phyloP scores from a whole-genome alignment of 495 filamentous ascomycete genomes.

The Rostrohypoxylon terebratum region DNA sequence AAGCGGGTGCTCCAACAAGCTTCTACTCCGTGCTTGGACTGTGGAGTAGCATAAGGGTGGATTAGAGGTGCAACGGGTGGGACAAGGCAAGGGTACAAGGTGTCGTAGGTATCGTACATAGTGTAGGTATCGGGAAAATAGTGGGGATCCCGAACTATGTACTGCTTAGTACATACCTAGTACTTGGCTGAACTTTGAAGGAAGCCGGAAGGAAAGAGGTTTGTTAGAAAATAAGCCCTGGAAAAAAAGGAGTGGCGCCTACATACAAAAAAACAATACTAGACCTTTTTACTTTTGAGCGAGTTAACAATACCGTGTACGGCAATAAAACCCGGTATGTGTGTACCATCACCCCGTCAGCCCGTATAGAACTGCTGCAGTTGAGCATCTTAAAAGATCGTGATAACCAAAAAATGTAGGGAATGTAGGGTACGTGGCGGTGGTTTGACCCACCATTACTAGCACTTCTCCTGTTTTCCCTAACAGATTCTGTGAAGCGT shows the following conservation, averaged over 20 bases:
- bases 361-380: constrained; percentile 16
- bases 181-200: constrained; percentile 22
- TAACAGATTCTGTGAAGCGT: constrained; percentile 36
- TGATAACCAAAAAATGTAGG: constrained; percentile 17
- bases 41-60: constrained; percentile 40
- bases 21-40: constrained; percentile 38
- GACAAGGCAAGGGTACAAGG: constrained; percentile 24
- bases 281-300: constrained; percentile 10
- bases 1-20: constrained; percentile 29
- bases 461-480: constrained; percentile 46
- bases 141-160: constrained; percentile 11
- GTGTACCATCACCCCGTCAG: constrained; percentile 5
- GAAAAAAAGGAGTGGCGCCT: not conserved
- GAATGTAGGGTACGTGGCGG: constrained; percentile 34
- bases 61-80: not conserved
- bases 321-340: constrained; percentile 19
- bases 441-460: constrained; percentile 43
- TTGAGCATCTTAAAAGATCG: constrained; percentile 26
- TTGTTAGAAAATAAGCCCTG: constrained; percentile 1
- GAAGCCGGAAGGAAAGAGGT: not conserved
- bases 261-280: not conserved
- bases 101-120: not conserved
- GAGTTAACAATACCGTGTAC: constrained; percentile 10
- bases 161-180: constrained; percentile 16
- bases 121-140: not conserved